Percentiles rank a stretch among this genome's conserved stretches.
Evolutionary conservation across 2,329 filamentous ascomycete genomes (phyloP).

Genomic region (Diaporthe sp.): DNA sequence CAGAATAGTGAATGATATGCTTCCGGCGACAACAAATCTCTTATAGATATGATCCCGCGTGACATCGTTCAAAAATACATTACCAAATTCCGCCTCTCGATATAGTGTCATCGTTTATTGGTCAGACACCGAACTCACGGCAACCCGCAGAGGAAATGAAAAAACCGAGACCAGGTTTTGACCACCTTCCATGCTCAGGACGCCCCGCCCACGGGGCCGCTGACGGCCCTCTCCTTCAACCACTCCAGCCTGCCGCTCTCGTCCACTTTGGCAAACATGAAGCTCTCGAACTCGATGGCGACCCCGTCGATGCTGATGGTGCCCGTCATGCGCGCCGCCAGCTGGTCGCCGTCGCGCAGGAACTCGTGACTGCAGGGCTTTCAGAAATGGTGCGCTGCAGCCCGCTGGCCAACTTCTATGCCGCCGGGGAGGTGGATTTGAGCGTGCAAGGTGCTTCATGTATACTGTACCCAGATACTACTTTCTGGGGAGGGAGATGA

Average conservation of each 20-base stretch:
- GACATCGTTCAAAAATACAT: too few relatives aligned
- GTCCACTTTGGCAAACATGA: slow-evolving; percentile 50
- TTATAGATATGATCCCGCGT: too few relatives aligned
- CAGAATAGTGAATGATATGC: too few relatives aligned
- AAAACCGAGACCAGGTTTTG: too few relatives aligned
- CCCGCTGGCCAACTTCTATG: neutral
- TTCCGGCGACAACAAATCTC: too few relatives aligned
- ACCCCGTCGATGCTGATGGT: slow-evolving; percentile 48
- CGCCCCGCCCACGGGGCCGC: slow-evolving; percentile 20
- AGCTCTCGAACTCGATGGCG: slow-evolving; percentile 50
- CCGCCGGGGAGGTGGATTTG: neutral
- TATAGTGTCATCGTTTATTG: too few relatives aligned
- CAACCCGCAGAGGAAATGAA: too few relatives aligned
- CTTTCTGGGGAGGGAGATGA: too few relatives aligned
- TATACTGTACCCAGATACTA: too few relatives aligned
- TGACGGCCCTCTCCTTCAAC: slow-evolving; percentile 49
- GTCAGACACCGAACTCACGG: too few relatives aligned
- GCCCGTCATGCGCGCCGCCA: slow-evolving; percentile 51
- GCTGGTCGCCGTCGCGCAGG: slow-evolving; percentile 49
- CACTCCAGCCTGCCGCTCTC: slow-evolving; percentile 49
- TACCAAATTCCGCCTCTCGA: too few relatives aligned
- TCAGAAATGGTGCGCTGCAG: neutral
- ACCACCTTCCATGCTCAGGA: neutral
- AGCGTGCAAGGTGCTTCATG: neutral
- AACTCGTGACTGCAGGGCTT: slow-evolving; percentile 47